Evolutionary conservation across 257 asterid genomes (phyloP).

Genomic region (Solanum bukasovii): DNA sequence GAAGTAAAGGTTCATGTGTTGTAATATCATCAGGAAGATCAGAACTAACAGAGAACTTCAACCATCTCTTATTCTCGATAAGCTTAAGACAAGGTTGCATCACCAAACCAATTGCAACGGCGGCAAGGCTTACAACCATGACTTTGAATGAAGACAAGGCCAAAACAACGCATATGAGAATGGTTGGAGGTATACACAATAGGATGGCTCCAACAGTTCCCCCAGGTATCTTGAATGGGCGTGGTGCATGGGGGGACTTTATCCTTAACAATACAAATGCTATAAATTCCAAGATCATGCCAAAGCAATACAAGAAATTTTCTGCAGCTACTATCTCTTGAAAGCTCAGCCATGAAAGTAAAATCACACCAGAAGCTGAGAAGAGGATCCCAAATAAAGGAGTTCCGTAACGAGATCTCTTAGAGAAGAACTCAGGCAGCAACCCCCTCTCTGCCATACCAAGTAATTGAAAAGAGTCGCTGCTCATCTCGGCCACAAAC

Average conservation of each 20-base stretch:
- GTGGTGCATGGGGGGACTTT: not conserved
- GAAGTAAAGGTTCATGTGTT: not conserved
- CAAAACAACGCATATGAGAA: not conserved
- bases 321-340: slow-evolving; percentile 4
- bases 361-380: not conserved
- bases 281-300: slow-evolving; percentile 1
- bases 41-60: not conserved
- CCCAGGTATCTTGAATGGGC: not conserved
- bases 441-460: slow-evolving; percentile 1
- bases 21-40: not conserved
- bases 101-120: slow-evolving; percentile 1
- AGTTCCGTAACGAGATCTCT: not conserved
- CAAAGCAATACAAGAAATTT: slow-evolving; percentile 2
- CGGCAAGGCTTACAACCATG: not conserved
- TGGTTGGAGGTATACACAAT: not conserved
- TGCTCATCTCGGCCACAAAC: slow-evolving; percentile 2
- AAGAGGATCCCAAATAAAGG: not conserved
- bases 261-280: not conserved
- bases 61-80: not conserved
- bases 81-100: slow-evolving; percentile 2
- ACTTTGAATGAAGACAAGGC: not conserved
- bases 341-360: not conserved
- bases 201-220: not conserved
- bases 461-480: slow-evolving; percentile 3
- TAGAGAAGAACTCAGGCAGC: slow-evolving; percentile 1